Conservation (phyloP, 2,329 filamentous ascomycete genomes). For the Fusarium nygamai region DNA sequence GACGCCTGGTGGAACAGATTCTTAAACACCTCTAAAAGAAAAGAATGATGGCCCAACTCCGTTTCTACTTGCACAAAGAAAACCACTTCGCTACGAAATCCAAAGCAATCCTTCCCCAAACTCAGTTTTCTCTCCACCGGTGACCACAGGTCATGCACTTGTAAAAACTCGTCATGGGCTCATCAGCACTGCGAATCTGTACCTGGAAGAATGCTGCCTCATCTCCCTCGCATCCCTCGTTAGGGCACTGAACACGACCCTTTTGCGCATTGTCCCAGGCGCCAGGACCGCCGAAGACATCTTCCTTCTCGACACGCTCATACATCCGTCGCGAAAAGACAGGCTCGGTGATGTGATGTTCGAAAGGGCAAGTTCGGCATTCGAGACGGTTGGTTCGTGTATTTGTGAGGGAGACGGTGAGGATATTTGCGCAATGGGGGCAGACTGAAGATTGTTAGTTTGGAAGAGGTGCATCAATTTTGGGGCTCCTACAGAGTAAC, state of each 20-base stretch:
- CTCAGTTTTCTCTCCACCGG: slow-evolving; percentile 73
- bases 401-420: slow-evolving; percentile 73
- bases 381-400: slow-evolving; percentile 82
- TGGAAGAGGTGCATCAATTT: slow-evolving; percentile 6
- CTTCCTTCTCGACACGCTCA: slow-evolving; percentile 87
- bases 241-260: slow-evolving; percentile 82
- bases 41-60: slow-evolving; percentile 21
- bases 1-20: not conserved
- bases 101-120: not conserved
- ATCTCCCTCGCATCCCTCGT: slow-evolving; percentile 80
- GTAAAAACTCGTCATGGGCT: slow-evolving; percentile 97
- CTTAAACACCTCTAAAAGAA: slow-evolving; percentile 9
- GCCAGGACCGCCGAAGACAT: slow-evolving; percentile 86
- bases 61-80: slow-evolving; percentile 35
- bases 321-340: slow-evolving; percentile 87
- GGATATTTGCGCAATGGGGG: slow-evolving; percentile 84
- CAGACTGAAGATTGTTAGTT: slow-evolving; percentile 67
- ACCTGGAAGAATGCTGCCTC: slow-evolving; percentile 96
- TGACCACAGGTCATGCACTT: slow-evolving; percentile 78
- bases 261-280: slow-evolving; percentile 94
- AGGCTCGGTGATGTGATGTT: slow-evolving; percentile 80
- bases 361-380: slow-evolving; percentile 95
- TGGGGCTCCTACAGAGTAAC: slow-evolving; percentile 68
- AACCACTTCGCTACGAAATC: slow-evolving; percentile 7
- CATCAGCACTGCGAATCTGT: slow-evolving; percentile 97